Base-by-base conservation (phyloP, 768 basidiomycete genomes). In the Lepiota subincarnata region DNA sequence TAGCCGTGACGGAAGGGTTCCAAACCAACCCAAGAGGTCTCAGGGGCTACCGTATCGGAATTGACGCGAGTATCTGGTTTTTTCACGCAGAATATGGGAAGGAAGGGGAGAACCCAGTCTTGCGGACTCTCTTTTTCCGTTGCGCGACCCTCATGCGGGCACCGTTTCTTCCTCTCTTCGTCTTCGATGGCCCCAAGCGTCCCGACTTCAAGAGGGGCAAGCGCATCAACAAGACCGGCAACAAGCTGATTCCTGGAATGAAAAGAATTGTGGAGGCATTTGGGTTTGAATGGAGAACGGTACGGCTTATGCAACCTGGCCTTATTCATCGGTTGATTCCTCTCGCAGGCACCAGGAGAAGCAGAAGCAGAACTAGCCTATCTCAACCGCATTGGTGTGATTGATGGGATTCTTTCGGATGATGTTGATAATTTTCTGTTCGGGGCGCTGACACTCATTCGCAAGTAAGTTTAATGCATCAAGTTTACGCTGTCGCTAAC, bases 351-450 rank as follows among this genome's bases (percentile, higher is more conserved):
- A 13, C 94, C 94, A 5, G 93, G 92, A 14, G 95, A 97, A 68
- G 95, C 95, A 0, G 95, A 98, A 67, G 94, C 94, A 0, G 94
- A 96, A 63, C 75, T 98, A 2, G 94, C 94, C 0, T 86, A 89
- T 57, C 74, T 98, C 49, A 94, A 92, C 60, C 74, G 79, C 3
- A 80, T 85, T 39, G 92, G 92, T 2, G 67, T 88, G 48, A 88
- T 98, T 52, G 95, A 98, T 64, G 91, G 86, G 0, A 81, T 97
- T 20, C 75, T 95, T 40, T 90, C 94, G 0, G 95, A 98, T 66
- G 95, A 97, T 61, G 93, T 94, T 1, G 94, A 98, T 63, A 94
- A 84, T 50, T 87, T 96, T 63, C 70, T 97, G 2, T 98, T 98
- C 57, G 93, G 94, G 18, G 93, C 92, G 0, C 78, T 71, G 4